Percentiles rank a stretch among this genome's conserved stretches.
Evolutionary conservation across 129 eudicot species (phyloP).

Genomic region (Flaveria robusta): DNA sequence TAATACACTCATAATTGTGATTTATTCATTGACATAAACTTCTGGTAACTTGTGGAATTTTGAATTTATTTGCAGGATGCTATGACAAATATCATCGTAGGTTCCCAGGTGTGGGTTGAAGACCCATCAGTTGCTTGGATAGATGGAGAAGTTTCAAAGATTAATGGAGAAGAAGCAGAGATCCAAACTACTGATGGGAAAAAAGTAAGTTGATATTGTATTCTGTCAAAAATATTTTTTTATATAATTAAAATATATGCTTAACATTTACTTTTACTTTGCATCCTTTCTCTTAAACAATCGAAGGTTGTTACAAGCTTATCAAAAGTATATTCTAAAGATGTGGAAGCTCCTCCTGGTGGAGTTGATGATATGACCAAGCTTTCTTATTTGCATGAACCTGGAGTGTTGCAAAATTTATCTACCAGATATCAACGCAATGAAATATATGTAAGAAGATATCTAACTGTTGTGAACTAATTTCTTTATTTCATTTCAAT

Average conservation of each 20-base stretch:
- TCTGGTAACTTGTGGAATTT: constrained; percentile 24
- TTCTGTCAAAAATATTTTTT: neutral
- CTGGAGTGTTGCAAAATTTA: constrained; percentile 94
- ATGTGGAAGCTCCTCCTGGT: constrained; percentile 71
- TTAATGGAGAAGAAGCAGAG: constrained; percentile 70
- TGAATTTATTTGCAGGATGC: constrained; percentile 68
- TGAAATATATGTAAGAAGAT: constrained; percentile 87
- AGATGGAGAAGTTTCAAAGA: constrained; percentile 76
- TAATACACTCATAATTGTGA: neutral
- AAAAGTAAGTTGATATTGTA: constrained; percentile 48
- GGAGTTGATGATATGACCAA: constrained; percentile 98
- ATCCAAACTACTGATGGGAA: constrained; percentile 66
- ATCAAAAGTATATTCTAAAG: constrained; percentile 67
- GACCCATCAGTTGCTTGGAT: constrained; percentile 82
- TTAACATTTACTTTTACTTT: constrained; percentile 23
- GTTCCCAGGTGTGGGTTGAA: constrained; percentile 92
- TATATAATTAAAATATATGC: neutral
- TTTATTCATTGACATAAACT: constrained; percentile 17
- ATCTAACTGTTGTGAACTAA: constrained; percentile 4
- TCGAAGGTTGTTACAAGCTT: constrained; percentile 56
- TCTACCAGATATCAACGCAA: constrained; percentile 83
- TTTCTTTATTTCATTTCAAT: constrained; percentile 25
- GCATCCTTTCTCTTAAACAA: neutral
- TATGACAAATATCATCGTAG: constrained; percentile 72
- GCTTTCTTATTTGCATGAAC: constrained; percentile 92